Evolutionary conservation across 495 filamentous ascomycete species (phyloP).

Genomic region (Oidiodendron maius): DNA sequence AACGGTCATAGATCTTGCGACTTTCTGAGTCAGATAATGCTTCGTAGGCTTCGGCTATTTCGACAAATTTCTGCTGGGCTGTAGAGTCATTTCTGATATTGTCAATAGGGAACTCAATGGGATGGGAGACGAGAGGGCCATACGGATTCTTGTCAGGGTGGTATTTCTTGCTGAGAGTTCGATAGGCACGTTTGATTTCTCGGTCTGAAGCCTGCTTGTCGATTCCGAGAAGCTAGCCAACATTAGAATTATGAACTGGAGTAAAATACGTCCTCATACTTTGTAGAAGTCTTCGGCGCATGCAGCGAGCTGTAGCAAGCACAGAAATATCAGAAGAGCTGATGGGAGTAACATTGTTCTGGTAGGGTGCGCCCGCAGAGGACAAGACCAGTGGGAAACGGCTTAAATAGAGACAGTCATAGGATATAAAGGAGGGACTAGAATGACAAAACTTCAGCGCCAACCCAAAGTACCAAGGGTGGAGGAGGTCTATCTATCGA

Average conservation of each 20-base stretch:
- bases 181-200: slow-evolving; percentile 96
- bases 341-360: slow-evolving; percentile 22
- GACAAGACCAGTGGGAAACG: slow-evolving; percentile 2
- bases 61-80: slow-evolving; percentile 89
- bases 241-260: slow-evolving; percentile 5
- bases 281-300: slow-evolving; percentile 84
- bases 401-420: slow-evolving; percentile 12
- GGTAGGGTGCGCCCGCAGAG: slow-evolving; percentile 16
- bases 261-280: slow-evolving; percentile 28
- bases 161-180: slow-evolving; percentile 87
- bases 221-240: slow-evolving; percentile 63
- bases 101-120: not conserved
- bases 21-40: slow-evolving; percentile 75
- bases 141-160: slow-evolving; percentile 99
- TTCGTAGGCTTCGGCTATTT: slow-evolving; percentile 94
- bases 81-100: slow-evolving; percentile 59
- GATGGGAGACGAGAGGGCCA: slow-evolving; percentile 26
- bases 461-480: not conserved
- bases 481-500: not conserved
- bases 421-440: slow-evolving; percentile 17
- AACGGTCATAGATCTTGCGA: slow-evolving; percentile 91
- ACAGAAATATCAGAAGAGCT: slow-evolving; percentile 30
- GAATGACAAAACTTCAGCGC: not conserved
- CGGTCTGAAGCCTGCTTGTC: slow-evolving; percentile 75
- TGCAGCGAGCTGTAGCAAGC: slow-evolving; percentile 37